Base-by-base conservation (phyloP, 1,284 basidiomycete species). In the Sphaerobolus stellatus region DNA sequence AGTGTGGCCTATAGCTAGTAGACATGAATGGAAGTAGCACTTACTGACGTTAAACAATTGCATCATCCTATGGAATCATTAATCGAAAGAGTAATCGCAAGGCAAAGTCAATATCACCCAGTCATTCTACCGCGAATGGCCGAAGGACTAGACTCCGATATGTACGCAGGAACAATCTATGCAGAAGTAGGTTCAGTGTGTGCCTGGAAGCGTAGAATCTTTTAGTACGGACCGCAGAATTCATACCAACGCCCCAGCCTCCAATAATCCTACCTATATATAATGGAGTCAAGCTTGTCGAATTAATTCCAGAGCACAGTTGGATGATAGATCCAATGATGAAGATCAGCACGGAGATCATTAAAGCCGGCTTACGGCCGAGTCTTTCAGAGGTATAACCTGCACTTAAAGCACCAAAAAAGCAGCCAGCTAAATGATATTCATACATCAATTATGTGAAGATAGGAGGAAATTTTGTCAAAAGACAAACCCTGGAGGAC, bases 81-180 rank as follows among this genome's bases (percentile, higher is more conserved):
- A 18, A 30, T 28, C 13, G 27, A 22, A 44, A 13, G 20, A 11
- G 8, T 13, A 29, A 29, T 31, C 46, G 20, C 7, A 44, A 14
- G 41, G 11, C 9, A 11, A 44, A 11, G 22, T 24, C 3, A 16
- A 20, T 20, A 36, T 45, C 29, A 52, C 50, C 50, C 50, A 4
- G 80, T 81, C 57, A 82, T 81, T 20, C 80, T 69, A 1, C 82
- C 81, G 57, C 82, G 75, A 48, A 84, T 82, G 20, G 72, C 71
- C 58, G 73, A 75, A 4, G 82, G 83, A 1, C 78, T 77, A 47
- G 78, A 81, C 66, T 84, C 83, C 3, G 79, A 78, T 5, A 82
- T 75, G 54, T 83, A 84, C 0, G 80, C 75, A 2, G 83, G 82
- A 29, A 82, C 78, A 31, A 52, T 29, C 50, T 52, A 27, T 22